These are phyloP conservation scores for Cladosporium sp. DNA, from an alignment of 2,329 filamentous ascomycete genomes.

Conservation along the genomic window DNA sequence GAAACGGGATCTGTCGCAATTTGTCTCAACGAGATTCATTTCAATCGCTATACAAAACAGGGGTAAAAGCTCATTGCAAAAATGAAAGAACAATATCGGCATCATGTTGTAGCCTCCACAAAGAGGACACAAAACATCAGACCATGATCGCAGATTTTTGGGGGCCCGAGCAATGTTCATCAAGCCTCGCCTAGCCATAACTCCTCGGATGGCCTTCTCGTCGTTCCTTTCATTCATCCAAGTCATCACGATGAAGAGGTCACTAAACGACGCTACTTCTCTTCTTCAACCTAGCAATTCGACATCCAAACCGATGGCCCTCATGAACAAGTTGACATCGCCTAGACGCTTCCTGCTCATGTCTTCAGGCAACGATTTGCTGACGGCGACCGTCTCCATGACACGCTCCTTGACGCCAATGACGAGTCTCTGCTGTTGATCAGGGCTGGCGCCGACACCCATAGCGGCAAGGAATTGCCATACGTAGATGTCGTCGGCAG, in stretches of 20 bases:
- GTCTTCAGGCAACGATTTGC: conserved; percentile 84
- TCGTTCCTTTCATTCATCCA: neutral
- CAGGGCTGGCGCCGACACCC: conserved; percentile 86
- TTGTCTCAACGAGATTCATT: neutral
- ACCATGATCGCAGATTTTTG: conserved; percentile 1
- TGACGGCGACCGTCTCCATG: conserved; percentile 87
- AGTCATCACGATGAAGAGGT: neutral
- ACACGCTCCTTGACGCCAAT: conserved; percentile 97
- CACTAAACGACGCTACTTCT: neutral
- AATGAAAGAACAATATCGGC: neutral
- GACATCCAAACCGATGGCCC: conserved; percentile 96
- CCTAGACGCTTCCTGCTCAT: conserved; percentile 80
- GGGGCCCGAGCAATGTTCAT: conserved; percentile 20
- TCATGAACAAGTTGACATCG: conserved; percentile 98
- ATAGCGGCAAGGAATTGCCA: conserved; percentile 98
- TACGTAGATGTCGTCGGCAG: conserved; percentile 81
- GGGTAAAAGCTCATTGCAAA: neutral
- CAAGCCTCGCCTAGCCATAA: conserved; percentile 11
- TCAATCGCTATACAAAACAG: conserved; percentile 8
- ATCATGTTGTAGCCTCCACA: neutral
- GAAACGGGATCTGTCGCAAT: too few species aligned
- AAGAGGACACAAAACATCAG: neutral
- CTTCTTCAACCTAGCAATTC: conserved; percentile 61
- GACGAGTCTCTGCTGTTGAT: conserved; percentile 92
- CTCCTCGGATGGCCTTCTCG: neutral